Conservation (phyloP, 2,329 filamentous ascomycete species). For the Xylariomycetidae sp. region DNA sequence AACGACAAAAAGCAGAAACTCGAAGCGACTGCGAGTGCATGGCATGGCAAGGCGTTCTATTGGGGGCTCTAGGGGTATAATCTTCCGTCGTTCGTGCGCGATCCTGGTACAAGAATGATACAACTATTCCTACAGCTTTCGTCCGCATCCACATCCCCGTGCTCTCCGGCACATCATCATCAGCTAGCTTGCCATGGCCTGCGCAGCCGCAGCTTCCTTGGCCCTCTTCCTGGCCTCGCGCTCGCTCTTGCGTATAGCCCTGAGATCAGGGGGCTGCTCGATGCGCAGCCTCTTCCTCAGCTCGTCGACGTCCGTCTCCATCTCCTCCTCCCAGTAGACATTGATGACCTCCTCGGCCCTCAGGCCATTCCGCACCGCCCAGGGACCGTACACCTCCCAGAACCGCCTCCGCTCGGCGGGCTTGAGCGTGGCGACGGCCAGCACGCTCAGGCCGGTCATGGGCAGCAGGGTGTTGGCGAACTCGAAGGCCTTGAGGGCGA, state of each 20-base stretch:
- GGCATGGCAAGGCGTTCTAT: no score
- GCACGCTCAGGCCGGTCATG: conserved; percentile 85
- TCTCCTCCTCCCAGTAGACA: conserved; percentile 94
- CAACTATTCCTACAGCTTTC: no score
- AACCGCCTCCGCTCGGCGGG: conserved; percentile 72
- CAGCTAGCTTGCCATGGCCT: conserved; percentile 10
- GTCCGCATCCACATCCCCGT: no score
- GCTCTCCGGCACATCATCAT: no score
- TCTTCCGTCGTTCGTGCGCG: no score
- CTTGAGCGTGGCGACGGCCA: conserved; percentile 83
- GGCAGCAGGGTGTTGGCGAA: conserved; percentile 91
- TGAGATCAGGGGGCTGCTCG: conserved; percentile 81
- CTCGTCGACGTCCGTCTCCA: conserved; percentile 75
- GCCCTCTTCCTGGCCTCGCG: conserved; percentile 62
- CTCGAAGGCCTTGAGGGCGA: conserved; percentile 97
- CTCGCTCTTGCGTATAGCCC: conserved; percentile 66
- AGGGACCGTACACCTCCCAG: conserved; percentile 72
- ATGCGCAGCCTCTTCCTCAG: conserved; percentile 72
- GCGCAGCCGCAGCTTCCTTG: conserved; percentile 37
- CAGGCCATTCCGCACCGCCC: conserved; percentile 81
- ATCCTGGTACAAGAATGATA: no score
- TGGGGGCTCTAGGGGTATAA: no score
- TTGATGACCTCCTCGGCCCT: conserved; percentile 78
- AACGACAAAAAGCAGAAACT: no score
- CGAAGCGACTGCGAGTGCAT: no score